These are phyloP conservation scores for Rhizoclosmatium sp. DNA, from an alignment of 192 early-diverging fungal species.

Conservation along the genomic window DNA sequence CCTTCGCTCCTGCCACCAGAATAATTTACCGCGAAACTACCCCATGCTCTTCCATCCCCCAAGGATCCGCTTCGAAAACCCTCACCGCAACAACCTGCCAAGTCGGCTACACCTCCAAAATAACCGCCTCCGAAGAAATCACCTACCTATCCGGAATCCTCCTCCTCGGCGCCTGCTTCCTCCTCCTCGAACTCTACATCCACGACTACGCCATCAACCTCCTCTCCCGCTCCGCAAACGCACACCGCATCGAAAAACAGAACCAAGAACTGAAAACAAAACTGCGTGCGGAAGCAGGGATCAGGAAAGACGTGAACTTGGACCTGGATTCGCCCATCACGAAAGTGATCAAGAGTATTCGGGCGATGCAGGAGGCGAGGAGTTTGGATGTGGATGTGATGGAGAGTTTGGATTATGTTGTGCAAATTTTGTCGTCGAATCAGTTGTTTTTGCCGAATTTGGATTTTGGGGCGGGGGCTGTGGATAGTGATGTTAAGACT, in stretches of 20 bases:
- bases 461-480: constrained; percentile 40
- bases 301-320: constrained; percentile 43
- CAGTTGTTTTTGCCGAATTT: constrained; percentile 57
- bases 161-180: constrained; percentile 30
- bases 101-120: neutral
- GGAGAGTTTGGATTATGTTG: constrained; percentile 56
- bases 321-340: constrained; percentile 59
- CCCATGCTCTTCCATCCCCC: neutral
- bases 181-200: constrained; percentile 47
- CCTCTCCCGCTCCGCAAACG: constrained; percentile 39
- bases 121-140: constrained; percentile 27
- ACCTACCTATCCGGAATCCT: constrained; percentile 44
- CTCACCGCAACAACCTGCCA: neutral
- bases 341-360: constrained; percentile 59
- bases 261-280: constrained; percentile 50
- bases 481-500: constrained; percentile 54
- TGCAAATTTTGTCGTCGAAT: constrained; percentile 57
- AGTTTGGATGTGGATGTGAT: constrained; percentile 51
- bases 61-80: neutral
- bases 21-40: constrained; percentile 18
- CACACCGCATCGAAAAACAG: constrained; percentile 33
- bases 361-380: constrained; percentile 44
- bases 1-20: neutral
- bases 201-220: constrained; percentile 49
- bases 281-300: constrained; percentile 18